phyloP scores from a whole-genome alignment of 2,329 filamentous ascomycete genomes.

The Alternaria burnsii region DNA sequence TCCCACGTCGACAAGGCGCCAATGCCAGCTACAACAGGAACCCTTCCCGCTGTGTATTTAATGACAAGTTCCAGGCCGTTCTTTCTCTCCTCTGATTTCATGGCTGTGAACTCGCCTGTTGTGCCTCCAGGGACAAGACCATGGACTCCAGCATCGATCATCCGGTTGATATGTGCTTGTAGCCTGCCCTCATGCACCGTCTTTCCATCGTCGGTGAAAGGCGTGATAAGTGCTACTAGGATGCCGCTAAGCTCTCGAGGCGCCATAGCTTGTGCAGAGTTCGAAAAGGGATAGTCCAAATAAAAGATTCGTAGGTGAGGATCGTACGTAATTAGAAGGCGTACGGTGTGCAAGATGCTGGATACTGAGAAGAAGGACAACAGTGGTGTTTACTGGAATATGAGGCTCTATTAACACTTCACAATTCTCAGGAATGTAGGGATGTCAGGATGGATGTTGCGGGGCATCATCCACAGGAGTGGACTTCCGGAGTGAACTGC shows the following conservation, averaged over 20 bases:
- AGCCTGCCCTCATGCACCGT: too few relatives aligned
- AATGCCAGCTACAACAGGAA: background rate
- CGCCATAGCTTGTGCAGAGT: background rate
- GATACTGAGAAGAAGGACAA: background rate
- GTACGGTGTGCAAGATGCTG: background rate
- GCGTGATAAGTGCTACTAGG: background rate
- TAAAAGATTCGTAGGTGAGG: background rate
- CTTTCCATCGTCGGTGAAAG: too few relatives aligned
- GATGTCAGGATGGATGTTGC: background rate
- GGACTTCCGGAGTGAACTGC: too few relatives aligned
- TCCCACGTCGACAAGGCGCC: background rate
- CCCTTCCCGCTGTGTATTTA: too few relatives aligned
- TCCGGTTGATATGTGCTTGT: too few relatives aligned
- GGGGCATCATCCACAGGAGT: too few relatives aligned
- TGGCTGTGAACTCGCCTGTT: too few relatives aligned
- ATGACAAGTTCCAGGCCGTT: too few relatives aligned
- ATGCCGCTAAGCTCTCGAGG: background rate
- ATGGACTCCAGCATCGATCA: too few relatives aligned
- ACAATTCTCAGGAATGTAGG: background rate
- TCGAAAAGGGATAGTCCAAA: too few relatives aligned
- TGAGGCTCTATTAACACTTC: background rate
- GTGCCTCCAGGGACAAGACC: too few relatives aligned
- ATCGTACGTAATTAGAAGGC: background rate
- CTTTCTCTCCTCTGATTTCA: too few relatives aligned
- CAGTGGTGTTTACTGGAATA: background rate